Conservation (phyloP, 345 rosid species). For the Citrus sp. region DNA sequence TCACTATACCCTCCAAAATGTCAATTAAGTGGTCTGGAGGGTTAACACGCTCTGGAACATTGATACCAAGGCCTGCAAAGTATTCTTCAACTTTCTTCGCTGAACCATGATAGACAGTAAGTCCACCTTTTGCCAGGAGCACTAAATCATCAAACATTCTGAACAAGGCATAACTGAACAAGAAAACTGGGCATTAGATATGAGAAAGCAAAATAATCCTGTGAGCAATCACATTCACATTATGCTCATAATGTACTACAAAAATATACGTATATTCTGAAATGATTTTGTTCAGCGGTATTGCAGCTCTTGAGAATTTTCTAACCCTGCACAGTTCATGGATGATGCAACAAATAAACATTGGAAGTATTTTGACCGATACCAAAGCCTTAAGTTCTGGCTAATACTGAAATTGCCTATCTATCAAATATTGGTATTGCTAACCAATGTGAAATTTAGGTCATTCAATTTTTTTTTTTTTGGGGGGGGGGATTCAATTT, state of each 20-base stretch:
- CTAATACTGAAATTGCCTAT: too few species aligned
- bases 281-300: neutral
- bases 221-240: neutral
- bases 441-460: too few species aligned
- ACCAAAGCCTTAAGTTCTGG: neutral
- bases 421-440: too few species aligned
- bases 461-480: too few species aligned
- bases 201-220: neutral
- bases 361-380: neutral
- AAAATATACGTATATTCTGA: neutral
- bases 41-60: conserved; percentile 78
- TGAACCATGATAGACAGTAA: conserved; percentile 80
- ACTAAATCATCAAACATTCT: conserved; percentile 77
- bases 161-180: conserved; percentile 86
- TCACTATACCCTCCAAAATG: conserved; percentile 77
- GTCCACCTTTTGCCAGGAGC: conserved; percentile 90
- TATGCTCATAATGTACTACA: neutral
- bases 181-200: conserved; percentile 14
- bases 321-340: neutral
- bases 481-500: too few species aligned
- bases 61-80: conserved; percentile 74
- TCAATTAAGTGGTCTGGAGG: conserved; percentile 96
- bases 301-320: neutral
- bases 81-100: conserved; percentile 74
- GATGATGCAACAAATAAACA: neutral